These are phyloP conservation scores for Rhodotorula sphaerocarpa DNA, from an alignment of 768 basidiomycete genomes.

Conservation along the genomic window DNA sequence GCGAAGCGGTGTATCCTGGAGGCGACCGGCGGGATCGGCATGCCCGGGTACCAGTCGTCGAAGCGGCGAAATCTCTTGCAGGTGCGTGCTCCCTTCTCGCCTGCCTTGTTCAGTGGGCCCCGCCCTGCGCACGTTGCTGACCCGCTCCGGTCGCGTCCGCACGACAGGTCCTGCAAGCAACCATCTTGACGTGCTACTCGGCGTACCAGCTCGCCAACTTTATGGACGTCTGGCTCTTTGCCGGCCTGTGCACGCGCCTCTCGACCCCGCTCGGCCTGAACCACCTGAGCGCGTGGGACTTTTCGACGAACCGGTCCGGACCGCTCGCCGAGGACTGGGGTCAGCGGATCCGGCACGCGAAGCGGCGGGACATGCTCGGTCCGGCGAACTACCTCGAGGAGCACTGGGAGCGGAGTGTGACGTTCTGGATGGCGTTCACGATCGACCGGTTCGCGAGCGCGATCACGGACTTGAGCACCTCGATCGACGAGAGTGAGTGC, in stretches of 20 bases:
- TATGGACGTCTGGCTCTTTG: conserved; percentile 26
- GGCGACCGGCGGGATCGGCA: not conserved
- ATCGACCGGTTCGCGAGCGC: conserved; percentile 33
- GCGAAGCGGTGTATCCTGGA: conserved; percentile 6
- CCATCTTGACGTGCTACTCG: conserved; percentile 18
- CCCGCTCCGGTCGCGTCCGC: too few relatives aligned
- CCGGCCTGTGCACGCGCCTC: conserved; percentile 26
- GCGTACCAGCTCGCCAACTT: conserved; percentile 21
- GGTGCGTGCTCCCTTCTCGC: not conserved
- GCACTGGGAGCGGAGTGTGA: conserved; percentile 22
- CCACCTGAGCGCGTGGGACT: conserved; percentile 32
- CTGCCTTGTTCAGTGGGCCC: too few relatives aligned
- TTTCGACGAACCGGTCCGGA: not conserved
- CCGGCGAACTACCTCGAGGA: conserved; percentile 13
- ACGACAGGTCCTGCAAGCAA: conserved; percentile 29
- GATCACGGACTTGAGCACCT: conserved; percentile 32
- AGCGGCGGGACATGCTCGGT: conserved; percentile 10
- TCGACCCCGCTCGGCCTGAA: conserved; percentile 30
- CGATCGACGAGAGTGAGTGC: conserved; percentile 30
- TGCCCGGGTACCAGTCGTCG: too few relatives aligned
- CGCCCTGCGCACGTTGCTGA: too few relatives aligned
- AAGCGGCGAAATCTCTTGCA: conserved; percentile 18
- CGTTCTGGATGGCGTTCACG: conserved; percentile 34
- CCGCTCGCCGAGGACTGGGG: conserved; percentile 24
- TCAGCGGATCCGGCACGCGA: conserved; percentile 1